Conservation (phyloP, 2,329 filamentous ascomycete genomes). For the Colletotrichum scovillei region DNA sequence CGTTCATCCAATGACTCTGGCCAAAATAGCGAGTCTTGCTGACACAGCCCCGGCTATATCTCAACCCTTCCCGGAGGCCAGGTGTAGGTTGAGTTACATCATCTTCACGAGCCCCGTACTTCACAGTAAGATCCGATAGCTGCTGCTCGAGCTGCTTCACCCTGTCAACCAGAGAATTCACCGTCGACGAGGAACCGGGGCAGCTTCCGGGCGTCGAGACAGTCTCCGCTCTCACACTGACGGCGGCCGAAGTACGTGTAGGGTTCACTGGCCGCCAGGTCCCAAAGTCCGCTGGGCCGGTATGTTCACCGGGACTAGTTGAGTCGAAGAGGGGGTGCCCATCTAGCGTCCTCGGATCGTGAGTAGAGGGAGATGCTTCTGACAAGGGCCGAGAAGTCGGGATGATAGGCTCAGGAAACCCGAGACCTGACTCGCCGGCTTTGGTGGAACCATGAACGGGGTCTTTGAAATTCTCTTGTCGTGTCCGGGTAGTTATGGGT, state of each 20-base stretch:
- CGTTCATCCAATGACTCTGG: constrained; percentile 64
- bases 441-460: neutral
- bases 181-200: constrained; percentile 39
- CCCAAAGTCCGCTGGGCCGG: constrained; percentile 6
- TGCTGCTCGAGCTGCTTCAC: constrained; percentile 58
- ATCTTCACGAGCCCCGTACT: neutral
- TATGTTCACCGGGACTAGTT: neutral
- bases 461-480: neutral
- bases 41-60: constrained; percentile 44
- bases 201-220: constrained; percentile 37
- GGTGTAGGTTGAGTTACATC: neutral
- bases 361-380: neutral
- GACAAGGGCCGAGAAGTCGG: constrained; percentile 15
- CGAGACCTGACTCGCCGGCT: neutral
- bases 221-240: neutral
- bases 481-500: too few species aligned
- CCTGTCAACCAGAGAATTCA: constrained; percentile 47
- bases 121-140: constrained; percentile 39
- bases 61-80: constrained; percentile 9
- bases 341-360: neutral
- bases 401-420: constrained; percentile 12
- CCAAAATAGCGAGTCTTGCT: constrained; percentile 59
- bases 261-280: constrained; percentile 6
- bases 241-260: neutral
- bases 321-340: neutral